phyloP scores from a whole-genome alignment of 164 flowering plant genomes.

The Magnolia changhungtana region DNA sequence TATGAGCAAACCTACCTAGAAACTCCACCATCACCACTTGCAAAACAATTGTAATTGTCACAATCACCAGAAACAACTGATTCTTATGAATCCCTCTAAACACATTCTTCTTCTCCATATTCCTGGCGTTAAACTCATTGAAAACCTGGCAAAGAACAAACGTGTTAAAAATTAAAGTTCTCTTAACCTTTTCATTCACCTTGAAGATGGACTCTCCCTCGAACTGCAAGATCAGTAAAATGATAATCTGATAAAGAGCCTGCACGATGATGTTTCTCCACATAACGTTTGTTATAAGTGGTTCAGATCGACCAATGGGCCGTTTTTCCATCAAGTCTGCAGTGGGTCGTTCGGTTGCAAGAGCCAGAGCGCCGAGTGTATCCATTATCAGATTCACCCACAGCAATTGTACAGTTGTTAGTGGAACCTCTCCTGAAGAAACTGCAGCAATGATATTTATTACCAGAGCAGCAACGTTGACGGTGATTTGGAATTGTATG shows the following conservation, averaged over 20 bases:
- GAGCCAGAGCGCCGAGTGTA: slow-evolving; percentile 59
- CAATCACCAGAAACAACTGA: slow-evolving; percentile 42
- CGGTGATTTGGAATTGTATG: slow-evolving; percentile 69
- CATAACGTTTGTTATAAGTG: slow-evolving; percentile 59
- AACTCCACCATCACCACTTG: slow-evolving; percentile 53
- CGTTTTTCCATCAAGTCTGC: slow-evolving; percentile 49
- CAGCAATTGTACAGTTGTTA: slow-evolving; percentile 53
- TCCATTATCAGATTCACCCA: slow-evolving; percentile 85
- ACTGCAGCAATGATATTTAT: slow-evolving; percentile 61
- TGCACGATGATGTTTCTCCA: slow-evolving; percentile 63
- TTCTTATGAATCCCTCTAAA: slow-evolving; percentile 39
- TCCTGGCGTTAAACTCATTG: slow-evolving; percentile 52
- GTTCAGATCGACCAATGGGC: slow-evolving; percentile 49
- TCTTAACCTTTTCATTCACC: slow-evolving; percentile 26
- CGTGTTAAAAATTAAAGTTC: slow-evolving; percentile 51
- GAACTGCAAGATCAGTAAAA: slow-evolving; percentile 45
- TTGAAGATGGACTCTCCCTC: slow-evolving; percentile 39
- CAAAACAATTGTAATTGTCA: slow-evolving; percentile 34
- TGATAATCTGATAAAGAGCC: slow-evolving; percentile 43
- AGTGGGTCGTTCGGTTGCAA: slow-evolving; percentile 63
- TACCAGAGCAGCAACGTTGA: slow-evolving; percentile 50
- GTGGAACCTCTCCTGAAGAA: slow-evolving; percentile 48
- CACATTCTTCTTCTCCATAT: slow-evolving; percentile 43
- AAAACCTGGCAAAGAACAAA: slow-evolving; percentile 59
- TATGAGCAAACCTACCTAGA: slow-evolving; percentile 44